Conservation (phyloP, 257 asterid genomes). For the Penstemon barbatus region DNA sequence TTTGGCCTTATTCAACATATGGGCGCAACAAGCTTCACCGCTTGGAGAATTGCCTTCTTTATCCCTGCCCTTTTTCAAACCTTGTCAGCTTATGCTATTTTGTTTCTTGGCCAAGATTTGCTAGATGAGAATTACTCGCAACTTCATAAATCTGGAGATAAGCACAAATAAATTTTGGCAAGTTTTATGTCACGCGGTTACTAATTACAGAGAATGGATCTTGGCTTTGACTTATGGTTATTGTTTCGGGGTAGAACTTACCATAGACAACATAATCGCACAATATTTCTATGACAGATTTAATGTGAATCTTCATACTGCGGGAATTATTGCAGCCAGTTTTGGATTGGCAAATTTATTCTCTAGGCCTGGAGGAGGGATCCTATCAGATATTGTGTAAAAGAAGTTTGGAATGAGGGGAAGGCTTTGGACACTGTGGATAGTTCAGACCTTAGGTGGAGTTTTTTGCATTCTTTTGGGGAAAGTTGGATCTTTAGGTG, state of each 20-base stretch:
- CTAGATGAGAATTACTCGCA: conserved; percentile 71
- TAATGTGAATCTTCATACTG: conserved; percentile 66
- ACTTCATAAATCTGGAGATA: conserved; percentile 69
- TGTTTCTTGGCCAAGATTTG: conserved; percentile 77
- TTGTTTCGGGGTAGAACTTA: conserved; percentile 83
- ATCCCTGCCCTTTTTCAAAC: conserved; percentile 76
- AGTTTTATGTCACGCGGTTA: conserved; percentile 43
- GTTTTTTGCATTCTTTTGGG: conserved; percentile 67
- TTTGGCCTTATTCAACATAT: conserved; percentile 43
- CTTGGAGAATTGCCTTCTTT: conserved; percentile 82
- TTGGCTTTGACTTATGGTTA: conserved; percentile 79
- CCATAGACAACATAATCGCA: conserved; percentile 76
- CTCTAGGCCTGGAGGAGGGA: conserved; percentile 84
- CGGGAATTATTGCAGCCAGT: conserved; percentile 81
- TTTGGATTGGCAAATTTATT: conserved; percentile 75
- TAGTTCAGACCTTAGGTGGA: conserved; percentile 72
- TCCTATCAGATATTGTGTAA: conserved; percentile 62
- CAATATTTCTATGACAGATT: conserved; percentile 82
- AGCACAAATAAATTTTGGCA: conserved; percentile 46
- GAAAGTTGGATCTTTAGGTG: conserved; percentile 50
- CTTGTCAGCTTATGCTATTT: conserved; percentile 58
- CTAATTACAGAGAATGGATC: conserved; percentile 82
- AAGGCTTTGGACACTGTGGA: conserved; percentile 73
- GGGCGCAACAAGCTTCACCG: conserved; percentile 59
- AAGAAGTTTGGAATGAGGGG: conserved; percentile 81